Conservation (phyloP, 2,329 filamentous ascomycete genomes). For the Diaporthe sp. region DNA sequence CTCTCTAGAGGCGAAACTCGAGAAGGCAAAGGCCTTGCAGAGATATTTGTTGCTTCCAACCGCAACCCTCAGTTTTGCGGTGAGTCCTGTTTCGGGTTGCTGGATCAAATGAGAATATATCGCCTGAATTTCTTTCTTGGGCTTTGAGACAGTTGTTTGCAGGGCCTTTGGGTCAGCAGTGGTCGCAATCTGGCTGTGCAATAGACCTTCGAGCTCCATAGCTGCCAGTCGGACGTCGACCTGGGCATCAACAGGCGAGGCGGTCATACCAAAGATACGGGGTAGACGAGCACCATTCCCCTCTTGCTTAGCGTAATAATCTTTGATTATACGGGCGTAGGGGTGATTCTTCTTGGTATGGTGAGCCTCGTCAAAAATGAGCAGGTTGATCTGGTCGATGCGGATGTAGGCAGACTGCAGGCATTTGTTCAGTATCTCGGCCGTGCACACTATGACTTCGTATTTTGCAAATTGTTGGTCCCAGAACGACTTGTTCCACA, state of each 20-base stretch:
- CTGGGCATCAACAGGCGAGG: slow-evolving; percentile 90
- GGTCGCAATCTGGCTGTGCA: slow-evolving; percentile 89
- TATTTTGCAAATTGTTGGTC: slow-evolving; percentile 69
- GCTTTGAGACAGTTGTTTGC: slow-evolving; percentile 69
- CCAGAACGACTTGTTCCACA: slow-evolving; percentile 62
- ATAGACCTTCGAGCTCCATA: slow-evolving; percentile 78
- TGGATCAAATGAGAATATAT: slow-evolving; percentile 65
- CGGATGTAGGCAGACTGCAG: slow-evolving; percentile 83
- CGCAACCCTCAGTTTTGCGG: slow-evolving; percentile 64
- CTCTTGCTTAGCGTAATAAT: slow-evolving; percentile 75
- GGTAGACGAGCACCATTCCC: slow-evolving; percentile 62
- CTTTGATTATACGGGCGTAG: slow-evolving; percentile 90
- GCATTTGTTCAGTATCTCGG: slow-evolving; percentile 85
- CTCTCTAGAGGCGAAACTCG: slow-evolving; percentile 71
- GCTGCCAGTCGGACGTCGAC: slow-evolving; percentile 80
- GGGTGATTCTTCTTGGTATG: slow-evolving; percentile 95
- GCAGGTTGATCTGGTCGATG: slow-evolving; percentile 87
- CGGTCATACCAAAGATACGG: slow-evolving; percentile 95
- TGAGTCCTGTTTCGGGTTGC: slow-evolving; percentile 75
- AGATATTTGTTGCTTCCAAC: slow-evolving; percentile 62
- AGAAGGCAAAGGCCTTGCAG: slow-evolving; percentile 69
- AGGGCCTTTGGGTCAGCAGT: slow-evolving; percentile 68
- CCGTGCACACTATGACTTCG: slow-evolving; percentile 93
- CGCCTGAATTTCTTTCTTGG: slow-evolving; percentile 69
- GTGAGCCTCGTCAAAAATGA: slow-evolving; percentile 97